Evolutionary conservation across 2,329 filamentous ascomycete species (phyloP).

Genomic region (Cladosporium velox): DNA sequence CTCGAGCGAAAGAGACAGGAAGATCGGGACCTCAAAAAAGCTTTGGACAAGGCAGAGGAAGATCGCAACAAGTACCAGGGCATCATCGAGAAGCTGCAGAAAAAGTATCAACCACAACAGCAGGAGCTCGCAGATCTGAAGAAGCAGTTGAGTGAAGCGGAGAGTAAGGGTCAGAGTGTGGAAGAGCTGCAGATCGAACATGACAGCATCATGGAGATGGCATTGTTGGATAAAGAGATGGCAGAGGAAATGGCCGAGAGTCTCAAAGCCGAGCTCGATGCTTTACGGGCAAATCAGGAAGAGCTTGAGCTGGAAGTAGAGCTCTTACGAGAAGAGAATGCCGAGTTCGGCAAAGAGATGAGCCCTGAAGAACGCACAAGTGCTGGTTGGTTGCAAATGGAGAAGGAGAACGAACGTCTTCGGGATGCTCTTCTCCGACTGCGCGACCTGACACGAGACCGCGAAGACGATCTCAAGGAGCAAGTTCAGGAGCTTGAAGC

Average conservation of each 20-base stretch:
- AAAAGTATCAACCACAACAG: constrained; percentile 83
- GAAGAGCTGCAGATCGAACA: constrained; percentile 79
- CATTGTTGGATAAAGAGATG: constrained; percentile 90
- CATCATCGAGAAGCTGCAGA: constrained; percentile 87
- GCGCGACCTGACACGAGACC: constrained; percentile 82
- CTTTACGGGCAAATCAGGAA: constrained; percentile 72
- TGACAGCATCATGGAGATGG: constrained; percentile 81
- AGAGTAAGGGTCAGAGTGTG: constrained; percentile 67
- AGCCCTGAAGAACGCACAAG: constrained; percentile 83
- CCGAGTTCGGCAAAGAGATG: constrained; percentile 80
- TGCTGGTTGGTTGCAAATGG: constrained; percentile 87
- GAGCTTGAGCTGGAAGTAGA: constrained; percentile 88
- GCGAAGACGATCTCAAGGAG: constrained; percentile 75
- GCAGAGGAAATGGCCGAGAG: constrained; percentile 89
- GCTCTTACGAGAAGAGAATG: constrained; percentile 82
- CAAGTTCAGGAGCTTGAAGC: constrained; percentile 51
- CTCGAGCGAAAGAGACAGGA: constrained; percentile 85
- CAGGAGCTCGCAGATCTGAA: constrained; percentile 76
- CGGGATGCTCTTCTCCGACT: constrained; percentile 81
- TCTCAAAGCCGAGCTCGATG: constrained; percentile 76
- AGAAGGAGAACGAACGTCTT: constrained; percentile 83
- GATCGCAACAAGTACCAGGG: constrained; percentile 77
- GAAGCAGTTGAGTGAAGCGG: constrained; percentile 74
- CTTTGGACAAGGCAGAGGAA: constrained; percentile 71
- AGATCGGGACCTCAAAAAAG: constrained; percentile 81